Evolutionary conservation across 2,329 filamentous ascomycete species (phyloP).

Genomic region (Sporothrix luriei): DNA sequence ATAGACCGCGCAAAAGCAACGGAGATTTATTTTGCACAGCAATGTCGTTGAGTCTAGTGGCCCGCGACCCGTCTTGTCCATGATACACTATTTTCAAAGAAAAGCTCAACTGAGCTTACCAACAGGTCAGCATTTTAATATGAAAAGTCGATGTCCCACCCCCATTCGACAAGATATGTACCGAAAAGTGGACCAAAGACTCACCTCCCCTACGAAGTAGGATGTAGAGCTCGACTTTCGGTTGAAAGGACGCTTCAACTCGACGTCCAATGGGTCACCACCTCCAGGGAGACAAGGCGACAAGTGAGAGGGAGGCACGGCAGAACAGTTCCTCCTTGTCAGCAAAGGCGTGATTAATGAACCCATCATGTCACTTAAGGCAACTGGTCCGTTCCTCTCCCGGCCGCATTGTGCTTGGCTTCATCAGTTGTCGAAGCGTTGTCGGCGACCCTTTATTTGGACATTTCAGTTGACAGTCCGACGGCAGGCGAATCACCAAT

Average conservation of each 20-base stretch:
- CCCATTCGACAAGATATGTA: too few relatives aligned
- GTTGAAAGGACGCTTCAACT: not conserved
- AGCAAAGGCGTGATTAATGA: conserved; percentile 18
- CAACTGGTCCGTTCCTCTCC: conserved; percentile 5
- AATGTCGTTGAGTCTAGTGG: too few relatives aligned
- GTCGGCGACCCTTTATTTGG: conserved; percentile 8
- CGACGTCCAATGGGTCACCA: not conserved
- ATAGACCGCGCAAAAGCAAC: too few relatives aligned
- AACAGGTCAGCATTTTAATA: too few relatives aligned
- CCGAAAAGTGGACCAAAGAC: too few relatives aligned
- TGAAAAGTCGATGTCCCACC: too few relatives aligned
- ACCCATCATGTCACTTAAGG: conserved; percentile 13
- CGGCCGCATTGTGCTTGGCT: conserved; percentile 29
- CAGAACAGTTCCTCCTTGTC: not conserved
- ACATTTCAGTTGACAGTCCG: conserved; percentile 19
- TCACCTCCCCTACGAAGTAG: too few relatives aligned
- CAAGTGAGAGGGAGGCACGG: conserved; percentile 5
- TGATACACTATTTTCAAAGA: too few relatives aligned
- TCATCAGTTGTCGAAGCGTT: conserved; percentile 5
- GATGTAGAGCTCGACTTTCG: too few relatives aligned
- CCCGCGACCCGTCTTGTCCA: too few relatives aligned
- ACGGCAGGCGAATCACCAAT: conserved; percentile 26
- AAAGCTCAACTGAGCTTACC: too few relatives aligned
- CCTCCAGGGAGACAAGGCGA: not conserved
- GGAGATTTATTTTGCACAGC: too few relatives aligned